Evolutionary conservation across 2,329 filamentous ascomycete species (phyloP).

Genomic region (Aplosporella prunicola): DNA sequence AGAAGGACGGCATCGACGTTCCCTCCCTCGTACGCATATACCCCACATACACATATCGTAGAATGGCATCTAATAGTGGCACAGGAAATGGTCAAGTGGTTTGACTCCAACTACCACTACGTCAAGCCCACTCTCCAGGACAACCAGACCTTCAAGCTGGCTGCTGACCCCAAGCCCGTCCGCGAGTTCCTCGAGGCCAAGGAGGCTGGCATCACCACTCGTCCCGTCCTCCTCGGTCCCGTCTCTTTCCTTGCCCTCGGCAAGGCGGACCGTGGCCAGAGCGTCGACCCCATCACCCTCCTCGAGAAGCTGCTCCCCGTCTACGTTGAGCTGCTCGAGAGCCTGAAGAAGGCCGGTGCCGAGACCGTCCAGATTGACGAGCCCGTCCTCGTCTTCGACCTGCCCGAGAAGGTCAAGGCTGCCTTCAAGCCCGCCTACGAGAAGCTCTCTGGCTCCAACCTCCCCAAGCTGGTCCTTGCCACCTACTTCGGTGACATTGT

Average conservation of each 20-base stretch:
- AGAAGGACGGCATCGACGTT: slow-evolving; percentile 89
- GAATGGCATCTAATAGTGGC: slow-evolving; percentile 19
- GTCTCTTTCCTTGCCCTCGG: slow-evolving; percentile 96
- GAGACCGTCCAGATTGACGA: slow-evolving; percentile 98
- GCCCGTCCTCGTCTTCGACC: slow-evolving; percentile 91
- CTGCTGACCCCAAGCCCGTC: slow-evolving; percentile 83
- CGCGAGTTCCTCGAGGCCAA: slow-evolving; percentile 94
- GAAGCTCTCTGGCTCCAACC: slow-evolving; percentile 70
- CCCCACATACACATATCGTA: slow-evolving; percentile 25
- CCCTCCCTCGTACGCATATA: slow-evolving; percentile 55
- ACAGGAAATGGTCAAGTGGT: slow-evolving; percentile 99
- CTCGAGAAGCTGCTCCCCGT: slow-evolving; percentile 88
- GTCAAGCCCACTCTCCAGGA: slow-evolving; percentile 98
- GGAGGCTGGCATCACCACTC: slow-evolving; percentile 85
- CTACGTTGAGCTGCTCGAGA: slow-evolving; percentile 83
- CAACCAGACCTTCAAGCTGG: slow-evolving; percentile 91
- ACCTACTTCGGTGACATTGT: slow-evolving; percentile 99
- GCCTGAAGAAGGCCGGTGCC: slow-evolving; percentile 93
- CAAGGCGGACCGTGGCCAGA: slow-evolving; percentile 95
- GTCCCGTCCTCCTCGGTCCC: slow-evolving; percentile 88
- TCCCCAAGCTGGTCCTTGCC: slow-evolving; percentile 81
- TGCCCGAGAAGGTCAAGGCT: slow-evolving; percentile 80
- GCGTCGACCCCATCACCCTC: slow-evolving; percentile 85
- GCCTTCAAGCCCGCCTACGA: slow-evolving; percentile 98
- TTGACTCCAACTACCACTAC: slow-evolving; percentile 99